Base-by-base conservation (phyloP, 2,329 filamentous ascomycete genomes). In the Botryosphaeria dothidea region DNA sequence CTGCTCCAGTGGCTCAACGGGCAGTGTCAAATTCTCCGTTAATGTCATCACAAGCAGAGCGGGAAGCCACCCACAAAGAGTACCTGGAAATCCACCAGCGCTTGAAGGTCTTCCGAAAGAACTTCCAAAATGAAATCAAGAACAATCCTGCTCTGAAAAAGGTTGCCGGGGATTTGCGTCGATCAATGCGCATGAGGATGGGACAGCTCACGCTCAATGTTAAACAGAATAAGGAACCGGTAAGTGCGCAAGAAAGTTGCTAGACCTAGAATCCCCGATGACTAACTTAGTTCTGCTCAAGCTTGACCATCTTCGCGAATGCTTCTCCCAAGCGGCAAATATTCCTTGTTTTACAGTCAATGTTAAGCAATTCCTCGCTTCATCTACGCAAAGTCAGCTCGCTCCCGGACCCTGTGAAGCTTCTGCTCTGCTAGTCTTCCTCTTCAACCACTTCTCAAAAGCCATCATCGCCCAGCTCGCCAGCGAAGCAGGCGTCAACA, bases 401-500 rank as follows among this genome's bases (percentile, higher is more conserved):
- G 48, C 61, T 3, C 61, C 46, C 17, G 61, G 61, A 19, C 61
- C 61, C 25, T 63, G 36, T 11, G 36, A 63, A 19, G 29, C 51
- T 7, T 36, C 34, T 60, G 69, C 72, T n/a, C 71, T 77, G 48
- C 68, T 78, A 4, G 68, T 96, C 27, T 96, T 93, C 74, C 83
- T 92, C 1, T 82, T 96, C 65, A 93, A 91, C 70, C 87, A 90
- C 58, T 89, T 93, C 68, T 82, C 89, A 69, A 96, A 96, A 76
- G 82, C 83, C 48, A 82, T 93, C 65, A 83, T 95, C 66, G 85
- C 84, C 52, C 91, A 93, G 68, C 77, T 82, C 57, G 75, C 76
- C 29, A 71, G 72, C 52, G 80, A 82, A 68, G 75, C 73, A 27
- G 71, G 74, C 45, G 71, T 76, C 41, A 77, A 80, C 57, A 72